These are phyloP conservation scores for Chernovozyma sophiae-reginae DNA, from an alignment of 1,139 yeast genomes.

Conservation along the genomic window DNA sequence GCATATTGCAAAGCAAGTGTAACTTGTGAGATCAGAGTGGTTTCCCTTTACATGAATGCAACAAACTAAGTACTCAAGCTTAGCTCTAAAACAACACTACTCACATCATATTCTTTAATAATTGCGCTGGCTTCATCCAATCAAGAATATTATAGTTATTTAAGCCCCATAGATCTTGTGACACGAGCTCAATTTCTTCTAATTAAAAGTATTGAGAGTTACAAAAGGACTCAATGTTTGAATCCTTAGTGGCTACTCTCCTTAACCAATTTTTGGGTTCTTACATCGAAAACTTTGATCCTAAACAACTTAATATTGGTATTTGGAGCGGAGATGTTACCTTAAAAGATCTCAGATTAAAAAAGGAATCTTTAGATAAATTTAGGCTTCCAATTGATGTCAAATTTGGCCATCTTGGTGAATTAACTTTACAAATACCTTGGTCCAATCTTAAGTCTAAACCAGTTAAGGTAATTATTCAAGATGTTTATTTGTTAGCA, in stretches of 20 bases:
- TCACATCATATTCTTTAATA: no score
- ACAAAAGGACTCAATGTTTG: no score
- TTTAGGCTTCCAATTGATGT: slow-evolving; percentile 84
- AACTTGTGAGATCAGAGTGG: no score
- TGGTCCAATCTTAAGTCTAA: slow-evolving; percentile 94
- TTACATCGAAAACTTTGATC: slow-evolving; percentile 92
- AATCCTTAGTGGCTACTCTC: slow-evolving; percentile 52
- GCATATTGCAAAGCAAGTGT: no score
- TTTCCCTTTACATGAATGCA: no score
- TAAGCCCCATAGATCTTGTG: no score
- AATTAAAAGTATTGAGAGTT: no score
- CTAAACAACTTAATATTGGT: slow-evolving; percentile 89
- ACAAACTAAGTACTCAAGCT: no score
- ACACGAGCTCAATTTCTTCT: no score
- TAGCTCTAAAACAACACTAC: no score
- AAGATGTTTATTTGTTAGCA: slow-evolving; percentile 82
- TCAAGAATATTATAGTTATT: no score
- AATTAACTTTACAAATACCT: slow-evolving; percentile 85
- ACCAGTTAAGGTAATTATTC: slow-evolving; percentile 88
- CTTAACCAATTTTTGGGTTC: slow-evolving; percentile 56
- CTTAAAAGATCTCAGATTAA: slow-evolving; percentile 68
- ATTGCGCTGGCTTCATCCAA: no score
- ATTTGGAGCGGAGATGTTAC: slow-evolving; percentile 98
- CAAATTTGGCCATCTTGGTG: slow-evolving; percentile 88
- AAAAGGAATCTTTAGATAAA: slow-evolving; percentile 80